phyloP scores from a whole-genome alignment of 1,284 basidiomycete species.

The Ustilago shanxiensis region DNA sequence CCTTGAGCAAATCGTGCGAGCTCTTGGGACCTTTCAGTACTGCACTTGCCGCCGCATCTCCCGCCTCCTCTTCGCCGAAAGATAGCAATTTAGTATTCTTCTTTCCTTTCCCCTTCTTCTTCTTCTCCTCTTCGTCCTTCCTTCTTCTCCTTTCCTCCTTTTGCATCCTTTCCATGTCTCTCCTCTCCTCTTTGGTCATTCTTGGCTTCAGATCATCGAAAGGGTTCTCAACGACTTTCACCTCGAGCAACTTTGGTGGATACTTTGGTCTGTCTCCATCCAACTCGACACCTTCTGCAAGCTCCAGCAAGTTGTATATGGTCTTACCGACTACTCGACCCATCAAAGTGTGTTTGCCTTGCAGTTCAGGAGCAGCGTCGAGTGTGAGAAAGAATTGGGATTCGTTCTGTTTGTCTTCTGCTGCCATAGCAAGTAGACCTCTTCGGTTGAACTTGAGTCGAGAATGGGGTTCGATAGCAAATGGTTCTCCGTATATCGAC shows the following conservation, averaged over 20 bases:
- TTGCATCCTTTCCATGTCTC: slow-evolving; percentile 81
- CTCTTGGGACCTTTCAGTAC: slow-evolving; percentile 55
- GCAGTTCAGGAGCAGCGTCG: slow-evolving; percentile 66
- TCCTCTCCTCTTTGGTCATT: slow-evolving; percentile 92
- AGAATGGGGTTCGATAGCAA: slow-evolving; percentile 93
- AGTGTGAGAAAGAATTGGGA: slow-evolving; percentile 71
- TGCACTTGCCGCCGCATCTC: slow-evolving; percentile 34
- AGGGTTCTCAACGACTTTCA: slow-evolving; percentile 89
- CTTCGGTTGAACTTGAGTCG: slow-evolving; percentile 84
- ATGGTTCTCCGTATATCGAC: slow-evolving; percentile 76
- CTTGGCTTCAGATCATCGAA: slow-evolving; percentile 94
- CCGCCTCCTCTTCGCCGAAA: slow-evolving; percentile 64
- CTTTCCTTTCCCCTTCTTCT: slow-evolving; percentile 47
- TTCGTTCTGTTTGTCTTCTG: slow-evolving; percentile 72
- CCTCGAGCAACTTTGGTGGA: slow-evolving; percentile 86
- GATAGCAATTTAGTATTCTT: slow-evolving; percentile 58
- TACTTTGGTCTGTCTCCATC: slow-evolving; percentile 84
- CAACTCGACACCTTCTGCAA: slow-evolving; percentile 84
- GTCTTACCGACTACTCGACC: slow-evolving; percentile 61
- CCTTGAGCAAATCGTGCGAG: slow-evolving; percentile 63
- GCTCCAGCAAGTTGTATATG: slow-evolving; percentile 72
- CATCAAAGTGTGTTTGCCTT: slow-evolving; percentile 66
- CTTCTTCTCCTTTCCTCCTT: slow-evolving; percentile 75
- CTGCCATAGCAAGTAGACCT: slow-evolving; percentile 93
- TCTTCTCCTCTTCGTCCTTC: slow-evolving; percentile 28